These are phyloP conservation scores for Plasmopara halstedii DNA, from an alignment of 352 stramenopile genomes.

Conservation along the genomic window DNA sequence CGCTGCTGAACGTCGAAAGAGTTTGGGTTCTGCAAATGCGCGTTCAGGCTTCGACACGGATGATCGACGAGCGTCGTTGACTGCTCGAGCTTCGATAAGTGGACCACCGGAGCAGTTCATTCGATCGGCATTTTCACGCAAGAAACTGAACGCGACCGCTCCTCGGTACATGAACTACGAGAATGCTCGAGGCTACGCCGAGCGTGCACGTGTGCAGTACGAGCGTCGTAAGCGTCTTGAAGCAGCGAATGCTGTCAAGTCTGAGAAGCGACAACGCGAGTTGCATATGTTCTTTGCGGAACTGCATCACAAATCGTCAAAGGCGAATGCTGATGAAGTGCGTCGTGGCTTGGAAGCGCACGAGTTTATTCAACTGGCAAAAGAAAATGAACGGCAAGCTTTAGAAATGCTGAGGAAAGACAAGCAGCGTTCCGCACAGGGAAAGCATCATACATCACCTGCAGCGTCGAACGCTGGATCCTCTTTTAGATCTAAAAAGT, in stretches of 20 bases:
- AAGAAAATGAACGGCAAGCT: slow-evolving; percentile 14
- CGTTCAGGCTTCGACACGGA: slow-evolving; percentile 10
- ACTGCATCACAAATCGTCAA: slow-evolving; percentile 36
- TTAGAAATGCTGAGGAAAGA: slow-evolving; percentile 13
- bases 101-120: slow-evolving; percentile 23
- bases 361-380: slow-evolving; percentile 30
- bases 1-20: slow-evolving; percentile 36
- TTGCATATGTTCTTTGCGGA: slow-evolving; percentile 37
- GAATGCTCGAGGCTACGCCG: slow-evolving; percentile 32
- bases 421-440: slow-evolving; percentile 5
- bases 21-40: slow-evolving; percentile 22
- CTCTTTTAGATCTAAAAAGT: slow-evolving; percentile 22
- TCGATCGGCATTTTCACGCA: slow-evolving; percentile 27
- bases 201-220: slow-evolving; percentile 43
- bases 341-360: slow-evolving; percentile 48
- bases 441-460: background rate
- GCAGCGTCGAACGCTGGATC: slow-evolving; percentile 12
- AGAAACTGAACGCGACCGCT: slow-evolving; percentile 35
- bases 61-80: slow-evolving; percentile 24
- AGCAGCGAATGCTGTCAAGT: slow-evolving; percentile 48
- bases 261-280: slow-evolving; percentile 45
- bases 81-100: slow-evolving; percentile 10
- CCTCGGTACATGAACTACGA: slow-evolving; percentile 65
- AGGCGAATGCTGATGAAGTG: slow-evolving; percentile 35
- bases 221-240: slow-evolving; percentile 66